These are phyloP conservation scores for Vicia sativa DNA, from an alignment of 306 rosid species.

Conservation along the genomic window DNA sequence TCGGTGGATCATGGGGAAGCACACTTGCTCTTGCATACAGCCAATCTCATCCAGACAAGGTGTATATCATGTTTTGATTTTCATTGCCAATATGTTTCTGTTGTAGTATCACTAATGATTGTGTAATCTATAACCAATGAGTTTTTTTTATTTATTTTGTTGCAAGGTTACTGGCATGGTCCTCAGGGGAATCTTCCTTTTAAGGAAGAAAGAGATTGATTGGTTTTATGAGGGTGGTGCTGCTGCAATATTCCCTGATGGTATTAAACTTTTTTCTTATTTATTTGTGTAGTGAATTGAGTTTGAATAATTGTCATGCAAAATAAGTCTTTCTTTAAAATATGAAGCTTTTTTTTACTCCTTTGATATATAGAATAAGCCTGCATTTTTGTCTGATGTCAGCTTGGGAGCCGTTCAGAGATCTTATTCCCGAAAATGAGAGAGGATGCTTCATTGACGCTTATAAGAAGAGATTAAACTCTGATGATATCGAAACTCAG, in stretches of 20 bases:
- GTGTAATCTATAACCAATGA: conserved; percentile 23
- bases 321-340: conserved; percentile 18
- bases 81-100: conserved; percentile 17
- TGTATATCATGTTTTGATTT: conserved; percentile 37
- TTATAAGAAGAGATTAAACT: conserved; percentile 82
- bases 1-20: conserved; percentile 99
- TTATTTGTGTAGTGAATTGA: conserved; percentile 25
- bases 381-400: conserved; percentile 33
- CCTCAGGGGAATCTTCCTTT: conserved; percentile 86
- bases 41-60: conserved; percentile 94
- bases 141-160: conserved; percentile 45
- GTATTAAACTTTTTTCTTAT: conserved; percentile 44
- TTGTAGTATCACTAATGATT: conserved; percentile 11
- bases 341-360: conserved; percentile 13
- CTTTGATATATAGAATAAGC: conserved; percentile 22
- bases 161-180: conserved; percentile 82
- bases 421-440: conserved; percentile 84
- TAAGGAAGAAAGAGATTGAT: conserved; percentile 92
- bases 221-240: conserved; percentile 99
- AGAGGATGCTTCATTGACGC: conserved; percentile 76
- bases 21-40: conserved; percentile 92
- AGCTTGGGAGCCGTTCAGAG: conserved; percentile 96
- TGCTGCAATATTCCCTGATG: conserved; percentile 91
- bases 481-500: conserved; percentile 72
- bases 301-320: conserved; percentile 16